Evolutionary conservation across 805 yeast genomes (phyloP).

Genomic region (Metschnikowia proteae): DNA sequence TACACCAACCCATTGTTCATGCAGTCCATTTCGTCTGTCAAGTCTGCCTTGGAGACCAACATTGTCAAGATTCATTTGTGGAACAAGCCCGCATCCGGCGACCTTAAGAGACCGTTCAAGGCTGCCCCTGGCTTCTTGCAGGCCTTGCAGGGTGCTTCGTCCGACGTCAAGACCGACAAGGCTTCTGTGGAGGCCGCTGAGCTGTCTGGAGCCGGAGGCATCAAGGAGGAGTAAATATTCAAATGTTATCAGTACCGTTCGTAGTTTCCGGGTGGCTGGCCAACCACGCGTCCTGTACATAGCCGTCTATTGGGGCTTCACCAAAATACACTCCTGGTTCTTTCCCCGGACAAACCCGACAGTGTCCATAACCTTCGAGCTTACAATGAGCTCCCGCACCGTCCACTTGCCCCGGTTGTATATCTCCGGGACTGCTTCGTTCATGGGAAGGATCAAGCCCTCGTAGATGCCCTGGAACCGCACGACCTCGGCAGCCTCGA

Average conservation of each 20-base stretch:
- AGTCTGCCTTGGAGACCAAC: slow-evolving; percentile 85
- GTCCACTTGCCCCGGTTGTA: slow-evolving; percentile 50
- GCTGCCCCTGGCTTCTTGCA: slow-evolving; percentile 52
- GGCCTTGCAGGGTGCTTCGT: slow-evolving; percentile 60
- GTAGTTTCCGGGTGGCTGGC: too few species aligned
- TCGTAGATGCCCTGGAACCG: slow-evolving; percentile 54
- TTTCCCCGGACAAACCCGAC: slow-evolving; percentile 46
- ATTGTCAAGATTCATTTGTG: slow-evolving; percentile 87
- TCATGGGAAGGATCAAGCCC: slow-evolving; percentile 47
- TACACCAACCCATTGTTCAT: slow-evolving; percentile 95
- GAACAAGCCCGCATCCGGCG: slow-evolving; percentile 80
- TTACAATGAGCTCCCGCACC: slow-evolving; percentile 44
- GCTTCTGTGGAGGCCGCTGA: slow-evolving; percentile 83
- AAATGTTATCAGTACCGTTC: too few species aligned
- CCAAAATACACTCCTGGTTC: slow-evolving; percentile 42
- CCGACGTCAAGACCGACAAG: slow-evolving; percentile 75
- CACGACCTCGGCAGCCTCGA: slow-evolving; percentile 51
- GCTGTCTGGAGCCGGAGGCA: slow-evolving; percentile 80
- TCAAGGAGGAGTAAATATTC: slow-evolving; percentile 67
- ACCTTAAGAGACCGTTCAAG: slow-evolving; percentile 95
- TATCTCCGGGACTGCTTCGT: slow-evolving; percentile 53
- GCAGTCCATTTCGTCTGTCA: slow-evolving; percentile 89
- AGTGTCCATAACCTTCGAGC: slow-evolving; percentile 51
- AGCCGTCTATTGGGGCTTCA: slow-evolving; percentile 10
- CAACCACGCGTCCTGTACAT: too few species aligned